These are phyloP conservation scores for Lactifluus echinatus DNA, from an alignment of 768 basidiomycete species.

Conservation along the genomic window DNA sequence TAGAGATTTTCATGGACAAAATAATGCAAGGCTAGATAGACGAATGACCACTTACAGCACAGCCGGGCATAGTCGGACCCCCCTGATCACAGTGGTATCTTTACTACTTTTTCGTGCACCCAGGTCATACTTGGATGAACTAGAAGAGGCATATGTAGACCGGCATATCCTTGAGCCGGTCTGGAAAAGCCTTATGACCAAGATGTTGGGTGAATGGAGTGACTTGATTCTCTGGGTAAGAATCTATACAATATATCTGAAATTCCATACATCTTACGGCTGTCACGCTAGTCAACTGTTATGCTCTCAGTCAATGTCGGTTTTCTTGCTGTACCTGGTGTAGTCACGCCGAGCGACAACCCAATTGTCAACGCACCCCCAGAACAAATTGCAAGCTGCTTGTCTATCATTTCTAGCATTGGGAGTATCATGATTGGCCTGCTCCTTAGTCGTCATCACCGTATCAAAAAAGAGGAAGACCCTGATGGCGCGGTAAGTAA, in stretches of 20 bases:
- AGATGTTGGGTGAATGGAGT: neutral
- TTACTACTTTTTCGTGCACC: too few relatives aligned
- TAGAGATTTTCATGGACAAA: neutral
- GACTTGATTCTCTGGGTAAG: neutral
- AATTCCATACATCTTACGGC: too few relatives aligned
- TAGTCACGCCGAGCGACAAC: neutral
- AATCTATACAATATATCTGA: neutral
- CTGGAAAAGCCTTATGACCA: neutral
- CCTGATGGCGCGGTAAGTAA: constrained; percentile 10
- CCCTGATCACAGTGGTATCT: too few relatives aligned
- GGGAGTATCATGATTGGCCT: constrained; percentile 15
- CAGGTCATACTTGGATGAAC: too few relatives aligned
- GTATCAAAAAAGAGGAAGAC: constrained; percentile 1
- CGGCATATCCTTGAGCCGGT: neutral
- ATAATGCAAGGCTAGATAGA: neutral
- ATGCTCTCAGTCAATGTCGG: constrained; percentile 11
- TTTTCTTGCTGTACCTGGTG: constrained; percentile 13
- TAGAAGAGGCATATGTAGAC: too few relatives aligned
- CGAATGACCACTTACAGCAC: neutral
- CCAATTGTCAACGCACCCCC: neutral
- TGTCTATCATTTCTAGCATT: constrained; percentile 7
- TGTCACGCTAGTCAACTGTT: constrained; percentile 1
- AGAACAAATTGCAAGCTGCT: constrained; percentile 8
- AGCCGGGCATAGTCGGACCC: too few relatives aligned
- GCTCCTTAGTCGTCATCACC: constrained; percentile 13